phyloP scores from a whole-genome alignment of 2,329 filamentous ascomycete genomes.

The Fusarium piperis region DNA sequence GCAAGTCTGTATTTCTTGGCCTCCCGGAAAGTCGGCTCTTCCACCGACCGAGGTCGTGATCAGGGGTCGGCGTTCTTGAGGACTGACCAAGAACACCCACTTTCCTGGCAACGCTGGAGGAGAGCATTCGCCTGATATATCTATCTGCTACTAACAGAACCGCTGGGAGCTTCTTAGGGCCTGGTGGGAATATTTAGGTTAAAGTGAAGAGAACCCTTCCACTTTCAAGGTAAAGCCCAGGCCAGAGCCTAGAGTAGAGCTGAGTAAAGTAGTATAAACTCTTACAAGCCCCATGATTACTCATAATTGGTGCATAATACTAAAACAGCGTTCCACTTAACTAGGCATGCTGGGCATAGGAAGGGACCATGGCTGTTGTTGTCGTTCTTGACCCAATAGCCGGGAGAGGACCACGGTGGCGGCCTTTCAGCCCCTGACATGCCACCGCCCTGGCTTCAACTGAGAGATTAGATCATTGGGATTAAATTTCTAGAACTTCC shows the following conservation, averaged over 20 bases:
- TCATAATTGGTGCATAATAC: background rate
- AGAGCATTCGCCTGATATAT: background rate
- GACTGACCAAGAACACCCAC: background rate
- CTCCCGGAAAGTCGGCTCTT: background rate
- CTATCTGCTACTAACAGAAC: background rate
- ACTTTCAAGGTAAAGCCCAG: background rate
- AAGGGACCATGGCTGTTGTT: background rate
- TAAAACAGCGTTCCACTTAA: background rate
- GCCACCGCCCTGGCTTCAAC: background rate
- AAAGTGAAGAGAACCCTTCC: background rate
- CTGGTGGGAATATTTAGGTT: background rate
- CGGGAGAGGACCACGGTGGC: background rate
- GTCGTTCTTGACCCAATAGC: background rate
- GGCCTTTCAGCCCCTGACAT: background rate
- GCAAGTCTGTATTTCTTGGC: background rate
- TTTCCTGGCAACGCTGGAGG: background rate
- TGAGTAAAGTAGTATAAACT: background rate
- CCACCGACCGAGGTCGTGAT: background rate
- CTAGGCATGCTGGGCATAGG: background rate
- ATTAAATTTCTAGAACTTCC: too few relatives aligned
- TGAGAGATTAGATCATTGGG: background rate
- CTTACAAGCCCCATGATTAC: background rate
- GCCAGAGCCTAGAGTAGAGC: background rate
- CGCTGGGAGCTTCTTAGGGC: background rate
- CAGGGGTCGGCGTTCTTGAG: background rate